Base-by-base conservation (phyloP, 1,139 yeast species). In the Kodamaea alishanica region DNA sequence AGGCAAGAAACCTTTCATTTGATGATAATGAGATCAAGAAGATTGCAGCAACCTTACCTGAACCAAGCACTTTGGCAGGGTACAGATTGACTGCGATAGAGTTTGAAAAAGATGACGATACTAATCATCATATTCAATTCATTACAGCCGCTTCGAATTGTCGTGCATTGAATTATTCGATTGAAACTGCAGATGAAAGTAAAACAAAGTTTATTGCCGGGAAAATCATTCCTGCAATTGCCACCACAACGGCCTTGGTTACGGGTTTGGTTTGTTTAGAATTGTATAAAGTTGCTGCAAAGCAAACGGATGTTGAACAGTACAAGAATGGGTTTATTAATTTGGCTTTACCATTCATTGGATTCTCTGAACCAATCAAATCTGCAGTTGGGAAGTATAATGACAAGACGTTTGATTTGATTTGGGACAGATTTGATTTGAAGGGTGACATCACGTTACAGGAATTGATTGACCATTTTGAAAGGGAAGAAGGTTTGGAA, bases 201-300 rank as follows among this genome's bases (percentile, higher is more conserved):
- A 84, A 81, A 65, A 85, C 94, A 26, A 85, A 85, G 59, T 83
- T 84, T 48, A 84, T 84, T 59, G 95, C 95, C 10, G 97, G 97
- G 40, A 83, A 94, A 63, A 92, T 92, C 50, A 90, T 92, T 50
- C 99, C 99, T 8, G 98, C 98, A 11, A 92, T 92, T 70, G 98
- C 98, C 28, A 92, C 99, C 2, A 94, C 99, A 5, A 92, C 99
- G 15, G 95, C 97, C 8, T 72, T 90, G 52, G 97, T 92, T 9
- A 88, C 98, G 5, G 99, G 99, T 33, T 73, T 92, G 55, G 95
- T 89, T 30, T 87, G 95, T 56, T 71, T 92, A 51, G 99, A 92
- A 65, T 73, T 92, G 44, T 85, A 88, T 72, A 92, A 92, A 68
- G 92, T 92, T 46, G 88, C 82, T 39, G 96, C 86, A 54, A 69